phyloP scores from a whole-genome alignment of 2,329 filamentous ascomycete species.

The Cordyceps javanica region DNA sequence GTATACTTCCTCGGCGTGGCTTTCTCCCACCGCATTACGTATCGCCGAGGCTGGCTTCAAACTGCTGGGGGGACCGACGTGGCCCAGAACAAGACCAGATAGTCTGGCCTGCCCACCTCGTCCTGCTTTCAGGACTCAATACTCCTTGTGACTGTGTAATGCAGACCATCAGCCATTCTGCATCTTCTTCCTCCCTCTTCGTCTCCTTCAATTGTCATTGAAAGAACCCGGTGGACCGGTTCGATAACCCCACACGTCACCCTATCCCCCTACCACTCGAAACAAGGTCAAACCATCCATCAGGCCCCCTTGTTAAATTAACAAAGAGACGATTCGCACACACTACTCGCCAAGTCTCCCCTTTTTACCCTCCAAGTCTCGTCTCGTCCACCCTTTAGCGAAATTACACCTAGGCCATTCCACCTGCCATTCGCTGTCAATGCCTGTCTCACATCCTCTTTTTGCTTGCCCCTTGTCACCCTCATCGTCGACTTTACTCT shows the following conservation, averaged over 20 bases:
- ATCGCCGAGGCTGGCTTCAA: constrained; percentile 1
- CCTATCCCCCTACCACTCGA: neutral
- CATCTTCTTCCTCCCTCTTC: no score
- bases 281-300: neutral
- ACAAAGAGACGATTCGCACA: neutral
- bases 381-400: neutral
- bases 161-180: neutral
- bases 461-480: neutral
- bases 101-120: neutral
- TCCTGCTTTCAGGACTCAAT: neutral
- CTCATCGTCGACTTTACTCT: neutral
- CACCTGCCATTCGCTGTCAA: neutral
- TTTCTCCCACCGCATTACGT: neutral
- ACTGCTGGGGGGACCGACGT: neutral
- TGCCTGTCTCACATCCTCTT: neutral
- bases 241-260: neutral
- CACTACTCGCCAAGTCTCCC: neutral
- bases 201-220: neutral
- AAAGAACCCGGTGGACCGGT: constrained; percentile 2
- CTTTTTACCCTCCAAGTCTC: neutral
- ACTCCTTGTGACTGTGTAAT: neutral
- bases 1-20: neutral
- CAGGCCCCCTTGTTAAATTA: constrained; percentile 3
- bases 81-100: neutral
- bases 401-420: neutral